Conservation (phyloP, 2,329 filamentous ascomycete species). For the Xylaria sp. region DNA sequence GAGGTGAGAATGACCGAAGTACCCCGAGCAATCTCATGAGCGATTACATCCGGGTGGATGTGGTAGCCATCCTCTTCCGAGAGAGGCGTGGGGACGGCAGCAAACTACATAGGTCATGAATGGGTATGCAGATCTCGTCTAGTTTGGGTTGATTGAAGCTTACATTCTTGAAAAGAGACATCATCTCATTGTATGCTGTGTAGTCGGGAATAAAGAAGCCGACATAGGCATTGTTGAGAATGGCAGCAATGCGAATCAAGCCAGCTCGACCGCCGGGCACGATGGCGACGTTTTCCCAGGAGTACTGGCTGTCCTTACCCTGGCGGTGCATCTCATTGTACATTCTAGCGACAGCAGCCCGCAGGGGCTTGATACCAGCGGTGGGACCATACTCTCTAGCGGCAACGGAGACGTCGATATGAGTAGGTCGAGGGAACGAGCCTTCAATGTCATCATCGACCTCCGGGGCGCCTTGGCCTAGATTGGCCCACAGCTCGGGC, state of each 20-base stretch:
- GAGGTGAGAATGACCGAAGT: slow-evolving; percentile 92
- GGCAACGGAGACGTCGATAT: slow-evolving; percentile 80
- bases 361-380: slow-evolving; percentile 89
- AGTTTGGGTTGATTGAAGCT: slow-evolving; percentile 44
- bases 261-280: slow-evolving; percentile 93
- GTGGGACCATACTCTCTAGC: slow-evolving; percentile 93
- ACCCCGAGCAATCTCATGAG: slow-evolving; percentile 87
- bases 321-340: slow-evolving; percentile 94
- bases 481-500: slow-evolving; percentile 87
- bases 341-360: slow-evolving; percentile 87
- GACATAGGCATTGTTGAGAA: slow-evolving; percentile 90
- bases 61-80: slow-evolving; percentile 89
- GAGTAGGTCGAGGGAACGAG: slow-evolving; percentile 83
- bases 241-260: slow-evolving; percentile 92
- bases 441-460: slow-evolving; percentile 93
- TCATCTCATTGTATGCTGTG: slow-evolving; percentile 97
- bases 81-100: slow-evolving; percentile 86
- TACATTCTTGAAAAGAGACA: slow-evolving; percentile 91
- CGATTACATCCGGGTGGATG: slow-evolving; percentile 92
- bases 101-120: slow-evolving; percentile 70
- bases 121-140: slow-evolving; percentile 31
- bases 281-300: slow-evolving; percentile 97
- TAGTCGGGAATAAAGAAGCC: slow-evolving; percentile 96
- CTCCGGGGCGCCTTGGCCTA: slow-evolving; percentile 93
- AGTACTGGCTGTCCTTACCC: slow-evolving; percentile 89